These are phyloP conservation scores for Nakaseomyces delphensis DNA, from an alignment of 1,139 yeast genomes.

Conservation along the genomic window DNA sequence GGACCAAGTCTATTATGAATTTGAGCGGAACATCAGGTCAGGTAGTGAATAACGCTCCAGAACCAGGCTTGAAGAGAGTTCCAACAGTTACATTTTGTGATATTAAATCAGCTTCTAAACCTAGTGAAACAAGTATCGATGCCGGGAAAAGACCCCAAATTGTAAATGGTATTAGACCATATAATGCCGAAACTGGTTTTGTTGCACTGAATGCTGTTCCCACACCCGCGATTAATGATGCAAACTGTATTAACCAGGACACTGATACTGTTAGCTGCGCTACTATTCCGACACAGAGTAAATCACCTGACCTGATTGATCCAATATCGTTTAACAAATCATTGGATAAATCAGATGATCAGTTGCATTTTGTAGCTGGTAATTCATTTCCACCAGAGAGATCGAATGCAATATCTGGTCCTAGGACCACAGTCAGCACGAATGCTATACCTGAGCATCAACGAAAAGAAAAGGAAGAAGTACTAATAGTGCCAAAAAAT, in stretches of 20 bases:
- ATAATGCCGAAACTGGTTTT: background rate
- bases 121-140: conserved; percentile 30
- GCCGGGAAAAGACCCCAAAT: background rate
- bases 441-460: background rate
- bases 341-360: conserved; percentile 43
- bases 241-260: background rate
- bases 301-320: conserved; percentile 3
- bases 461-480: conserved; percentile 9
- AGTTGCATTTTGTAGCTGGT: conserved; percentile 72
- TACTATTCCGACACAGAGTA: background rate
- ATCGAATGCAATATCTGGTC: conserved; percentile 33
- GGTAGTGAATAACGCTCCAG: conserved; percentile 31
- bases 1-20: conserved; percentile 31
- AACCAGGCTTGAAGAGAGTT: conserved; percentile 29
- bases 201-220: no score
- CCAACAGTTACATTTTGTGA: conserved; percentile 33
- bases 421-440: conserved; percentile 12
- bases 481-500: conserved; percentile 6
- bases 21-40: conserved; percentile 32
- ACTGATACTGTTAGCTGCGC: background rate
- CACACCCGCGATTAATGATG: no score
- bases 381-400: conserved; percentile 45
- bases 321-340: background rate
- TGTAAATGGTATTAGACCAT: background rate
- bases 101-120: conserved; percentile 39